Evolutionary conservation across 441 rosid genomes (phyloP).

Genomic region (Populus hybrid): DNA sequence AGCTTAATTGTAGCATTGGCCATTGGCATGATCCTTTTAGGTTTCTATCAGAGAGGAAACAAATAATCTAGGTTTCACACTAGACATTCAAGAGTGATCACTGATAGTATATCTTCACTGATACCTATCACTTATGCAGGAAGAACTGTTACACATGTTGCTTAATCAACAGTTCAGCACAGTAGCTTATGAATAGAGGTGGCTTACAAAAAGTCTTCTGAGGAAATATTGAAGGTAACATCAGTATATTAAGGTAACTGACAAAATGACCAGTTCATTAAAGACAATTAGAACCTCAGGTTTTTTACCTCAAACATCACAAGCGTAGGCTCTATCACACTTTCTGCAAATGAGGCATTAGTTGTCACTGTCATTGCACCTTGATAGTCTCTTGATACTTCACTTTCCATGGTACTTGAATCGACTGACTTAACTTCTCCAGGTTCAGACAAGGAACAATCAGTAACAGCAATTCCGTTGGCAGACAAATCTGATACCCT

Average conservation of each 20-base stretch:
- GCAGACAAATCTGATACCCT: conserved; percentile 53
- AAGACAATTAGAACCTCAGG: background rate
- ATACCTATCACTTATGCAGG: background rate
- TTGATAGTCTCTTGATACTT: conserved; percentile 14
- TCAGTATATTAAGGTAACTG: background rate
- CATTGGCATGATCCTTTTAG: background rate
- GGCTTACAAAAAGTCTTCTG: no score
- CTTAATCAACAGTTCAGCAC: no score
- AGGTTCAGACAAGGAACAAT: conserved; percentile 44
- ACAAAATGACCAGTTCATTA: no score
- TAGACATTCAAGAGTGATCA: background rate
- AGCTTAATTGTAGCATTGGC: background rate
- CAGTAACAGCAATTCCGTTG: conserved; percentile 46
- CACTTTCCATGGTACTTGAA: conserved; percentile 41
- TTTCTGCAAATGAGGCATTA: conserved; percentile 80
- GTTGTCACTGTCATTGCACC: conserved; percentile 43
- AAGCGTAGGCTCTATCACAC: conserved; percentile 89
- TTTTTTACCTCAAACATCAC: conserved; percentile 90
- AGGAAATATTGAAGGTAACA: background rate
- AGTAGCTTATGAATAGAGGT: background rate
- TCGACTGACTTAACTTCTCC: conserved; percentile 49
- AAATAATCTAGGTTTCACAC: background rate
- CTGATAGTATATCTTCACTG: background rate
- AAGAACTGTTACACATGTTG: background rate
- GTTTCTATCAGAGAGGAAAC: background rate